Evolutionary conservation across 2,329 filamentous ascomycete genomes (phyloP).

Genomic region (Clarireedia homoeocarpa): DNA sequence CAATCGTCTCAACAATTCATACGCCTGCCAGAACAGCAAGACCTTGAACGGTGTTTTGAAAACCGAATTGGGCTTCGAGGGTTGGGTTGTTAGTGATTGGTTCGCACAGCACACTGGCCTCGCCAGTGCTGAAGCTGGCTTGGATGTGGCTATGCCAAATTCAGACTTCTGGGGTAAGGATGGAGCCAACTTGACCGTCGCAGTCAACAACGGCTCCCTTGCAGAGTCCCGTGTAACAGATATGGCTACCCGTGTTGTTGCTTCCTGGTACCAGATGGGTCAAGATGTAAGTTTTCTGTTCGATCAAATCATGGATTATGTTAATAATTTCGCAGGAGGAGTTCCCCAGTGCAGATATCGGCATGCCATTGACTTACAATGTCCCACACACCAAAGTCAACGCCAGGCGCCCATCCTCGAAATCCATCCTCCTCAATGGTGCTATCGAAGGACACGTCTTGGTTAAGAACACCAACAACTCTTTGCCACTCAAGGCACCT

Average conservation of each 20-base stretch:
- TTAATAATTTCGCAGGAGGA: constrained; percentile 6
- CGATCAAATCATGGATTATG: background rate
- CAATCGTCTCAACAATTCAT: constrained; percentile 61
- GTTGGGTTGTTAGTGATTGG: constrained; percentile 78
- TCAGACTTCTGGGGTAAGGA: constrained; percentile 15
- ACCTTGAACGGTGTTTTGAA: constrained; percentile 75
- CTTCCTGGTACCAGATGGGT: constrained; percentile 49
- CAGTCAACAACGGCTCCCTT: constrained; percentile 51
- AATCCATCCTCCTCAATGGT: constrained; percentile 36
- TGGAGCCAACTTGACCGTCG: constrained; percentile 36
- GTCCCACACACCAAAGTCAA: constrained; percentile 46
- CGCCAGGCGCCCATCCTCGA: constrained; percentile 43
- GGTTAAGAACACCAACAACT: constrained; percentile 50
- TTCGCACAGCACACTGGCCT: constrained; percentile 75
- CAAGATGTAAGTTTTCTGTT: constrained; percentile 39
- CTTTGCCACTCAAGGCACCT: constrained; percentile 43
- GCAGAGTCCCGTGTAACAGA: constrained; percentile 39
- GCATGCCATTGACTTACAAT: constrained; percentile 42
- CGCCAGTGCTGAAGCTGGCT: constrained; percentile 65
- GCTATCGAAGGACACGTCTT: constrained; percentile 57
- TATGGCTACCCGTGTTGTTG: constrained; percentile 56
- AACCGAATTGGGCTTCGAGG: constrained; percentile 78
- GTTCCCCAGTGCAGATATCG: constrained; percentile 32
- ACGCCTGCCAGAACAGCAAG: constrained; percentile 68
- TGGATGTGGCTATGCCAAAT: constrained; percentile 51